These are phyloP conservation scores for Adenanthera pavonina DNA, from an alignment of 306 rosid genomes.

Conservation along the genomic window DNA sequence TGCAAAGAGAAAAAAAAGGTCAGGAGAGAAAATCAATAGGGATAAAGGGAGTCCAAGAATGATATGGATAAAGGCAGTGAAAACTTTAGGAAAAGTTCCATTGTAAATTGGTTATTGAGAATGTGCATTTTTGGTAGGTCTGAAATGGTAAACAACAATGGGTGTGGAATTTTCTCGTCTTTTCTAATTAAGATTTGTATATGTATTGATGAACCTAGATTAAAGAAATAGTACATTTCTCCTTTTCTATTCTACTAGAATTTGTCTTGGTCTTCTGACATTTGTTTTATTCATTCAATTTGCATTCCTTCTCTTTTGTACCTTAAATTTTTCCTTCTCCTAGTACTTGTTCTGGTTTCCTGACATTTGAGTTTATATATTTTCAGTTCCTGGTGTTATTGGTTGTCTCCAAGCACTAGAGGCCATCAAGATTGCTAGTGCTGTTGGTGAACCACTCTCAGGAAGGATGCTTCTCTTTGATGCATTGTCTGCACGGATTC, in stretches of 20 bases:
- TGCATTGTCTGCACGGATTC: slow-evolving; percentile 79
- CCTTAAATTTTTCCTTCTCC: neutral
- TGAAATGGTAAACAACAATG: slow-evolving; percentile 6
- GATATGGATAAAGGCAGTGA: neutral
- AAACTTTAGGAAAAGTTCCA: neutral
- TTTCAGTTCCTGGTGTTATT: slow-evolving; percentile 95
- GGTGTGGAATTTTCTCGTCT: slow-evolving; percentile 4
- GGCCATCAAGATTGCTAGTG: slow-evolving; percentile 89
- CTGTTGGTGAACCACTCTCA: slow-evolving; percentile 88
- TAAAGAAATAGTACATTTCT: neutral
- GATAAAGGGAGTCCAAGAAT: neutral
- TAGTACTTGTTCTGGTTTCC: slow-evolving; percentile 1
- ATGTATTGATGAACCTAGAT: slow-evolving; percentile 20
- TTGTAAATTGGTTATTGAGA: slow-evolving; percentile 2
- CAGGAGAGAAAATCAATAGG: neutral
- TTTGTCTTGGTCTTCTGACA: neutral
- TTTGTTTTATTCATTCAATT: slow-evolving; percentile 23
- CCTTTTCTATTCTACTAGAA: neutral
- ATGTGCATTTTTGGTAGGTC: slow-evolving; percentile 2
- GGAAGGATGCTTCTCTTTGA: slow-evolving; percentile 94
- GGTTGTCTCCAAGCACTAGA: slow-evolving; percentile 98
- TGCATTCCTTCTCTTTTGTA: slow-evolving; percentile 2
- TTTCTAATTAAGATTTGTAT: neutral
- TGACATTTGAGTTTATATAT: slow-evolving; percentile 24
- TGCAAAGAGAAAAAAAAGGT: neutral